Evolutionary conservation across 768 basidiomycete species (phyloP).

Genomic region (Auriculariales sp.): DNA sequence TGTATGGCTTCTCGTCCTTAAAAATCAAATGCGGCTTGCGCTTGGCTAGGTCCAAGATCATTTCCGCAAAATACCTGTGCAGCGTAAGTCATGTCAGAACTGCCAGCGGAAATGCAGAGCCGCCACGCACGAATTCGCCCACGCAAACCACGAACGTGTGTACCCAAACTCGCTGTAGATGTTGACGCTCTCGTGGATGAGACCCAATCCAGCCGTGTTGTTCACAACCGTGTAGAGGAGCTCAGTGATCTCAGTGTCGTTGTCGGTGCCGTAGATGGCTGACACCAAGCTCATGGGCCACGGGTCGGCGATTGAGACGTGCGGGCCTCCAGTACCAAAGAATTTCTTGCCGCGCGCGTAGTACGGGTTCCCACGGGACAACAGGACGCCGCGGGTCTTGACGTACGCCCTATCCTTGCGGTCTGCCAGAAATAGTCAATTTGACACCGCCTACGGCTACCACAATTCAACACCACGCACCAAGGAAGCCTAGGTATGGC

Average conservation of each 20-base stretch:
- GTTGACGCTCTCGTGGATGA: slow-evolving; percentile 62
- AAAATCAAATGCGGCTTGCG: slow-evolving; percentile 60
- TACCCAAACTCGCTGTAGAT: slow-evolving; percentile 44
- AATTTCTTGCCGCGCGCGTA: slow-evolving; percentile 48
- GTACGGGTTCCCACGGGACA: slow-evolving; percentile 58
- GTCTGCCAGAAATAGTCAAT: slow-evolving; percentile 14
- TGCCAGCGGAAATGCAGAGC: neutral
- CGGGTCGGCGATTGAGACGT: slow-evolving; percentile 56
- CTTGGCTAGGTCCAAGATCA: slow-evolving; percentile 61
- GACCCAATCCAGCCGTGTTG: slow-evolving; percentile 58
- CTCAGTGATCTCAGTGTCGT: slow-evolving; percentile 51
- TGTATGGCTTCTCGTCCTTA: slow-evolving; percentile 35
- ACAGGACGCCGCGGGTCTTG: slow-evolving; percentile 44
- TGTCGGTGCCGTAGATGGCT: slow-evolving; percentile 58
- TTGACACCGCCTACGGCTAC: neutral
- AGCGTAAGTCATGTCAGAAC: neutral
- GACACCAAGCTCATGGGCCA: slow-evolving; percentile 79
- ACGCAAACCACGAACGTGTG: slow-evolving; percentile 68
- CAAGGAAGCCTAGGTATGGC: slow-evolving; percentile 64
- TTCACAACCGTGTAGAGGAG: slow-evolving; percentile 54
- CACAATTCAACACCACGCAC: slow-evolving; percentile 4
- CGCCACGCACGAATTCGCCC: slow-evolving; percentile 35
- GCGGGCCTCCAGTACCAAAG: slow-evolving; percentile 50
- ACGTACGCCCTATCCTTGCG: slow-evolving; percentile 42
- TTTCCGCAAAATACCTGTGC: slow-evolving; percentile 62